Conservation (phyloP, 176 grass and related monocot species). For the Bolboschoenus planiculmis region DNA sequence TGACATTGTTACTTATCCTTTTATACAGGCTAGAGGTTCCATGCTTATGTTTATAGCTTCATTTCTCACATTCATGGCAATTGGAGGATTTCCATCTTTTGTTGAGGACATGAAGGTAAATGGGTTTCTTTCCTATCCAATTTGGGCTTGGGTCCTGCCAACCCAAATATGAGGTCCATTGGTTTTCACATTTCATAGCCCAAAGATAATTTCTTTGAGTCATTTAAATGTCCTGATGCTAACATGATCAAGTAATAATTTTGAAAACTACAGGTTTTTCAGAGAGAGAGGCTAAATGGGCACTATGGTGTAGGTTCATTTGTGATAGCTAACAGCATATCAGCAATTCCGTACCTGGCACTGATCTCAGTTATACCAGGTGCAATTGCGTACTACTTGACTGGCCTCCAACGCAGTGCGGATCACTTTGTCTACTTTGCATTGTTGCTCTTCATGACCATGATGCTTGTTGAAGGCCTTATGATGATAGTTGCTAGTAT, state of each 20-base stretch:
- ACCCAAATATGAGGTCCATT: background rate
- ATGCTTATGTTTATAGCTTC: slow-evolving; percentile 78
- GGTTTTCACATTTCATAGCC: background rate
- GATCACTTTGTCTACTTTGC: slow-evolving; percentile 83
- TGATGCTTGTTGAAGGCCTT: slow-evolving; percentile 79
- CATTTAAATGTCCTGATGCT: background rate
- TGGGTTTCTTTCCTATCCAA: background rate
- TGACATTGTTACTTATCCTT: background rate
- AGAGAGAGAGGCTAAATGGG: slow-evolving; percentile 79
- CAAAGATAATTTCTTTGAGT: background rate
- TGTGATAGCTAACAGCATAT: slow-evolving; percentile 68
- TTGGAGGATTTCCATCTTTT: slow-evolving; percentile 93
- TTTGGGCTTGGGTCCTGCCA: background rate
- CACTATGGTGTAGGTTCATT: slow-evolving; percentile 81
- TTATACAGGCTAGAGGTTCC: slow-evolving; percentile 66
- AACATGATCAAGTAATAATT: background rate
- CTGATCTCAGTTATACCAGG: slow-evolving; percentile 72
- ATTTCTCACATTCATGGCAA: slow-evolving; percentile 96
- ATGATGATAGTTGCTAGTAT: slow-evolving; percentile 89
- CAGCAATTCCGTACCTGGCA: slow-evolving; percentile 58
- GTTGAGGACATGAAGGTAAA: slow-evolving; percentile 96
- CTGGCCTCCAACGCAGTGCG: slow-evolving; percentile 42
- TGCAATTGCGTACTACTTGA: slow-evolving; percentile 73
- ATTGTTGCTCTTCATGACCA: slow-evolving; percentile 56
- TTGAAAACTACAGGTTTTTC: slow-evolving; percentile 48